Conservation (phyloP, 352 stramenopile species). For the Phytopythium litorale region DNA sequence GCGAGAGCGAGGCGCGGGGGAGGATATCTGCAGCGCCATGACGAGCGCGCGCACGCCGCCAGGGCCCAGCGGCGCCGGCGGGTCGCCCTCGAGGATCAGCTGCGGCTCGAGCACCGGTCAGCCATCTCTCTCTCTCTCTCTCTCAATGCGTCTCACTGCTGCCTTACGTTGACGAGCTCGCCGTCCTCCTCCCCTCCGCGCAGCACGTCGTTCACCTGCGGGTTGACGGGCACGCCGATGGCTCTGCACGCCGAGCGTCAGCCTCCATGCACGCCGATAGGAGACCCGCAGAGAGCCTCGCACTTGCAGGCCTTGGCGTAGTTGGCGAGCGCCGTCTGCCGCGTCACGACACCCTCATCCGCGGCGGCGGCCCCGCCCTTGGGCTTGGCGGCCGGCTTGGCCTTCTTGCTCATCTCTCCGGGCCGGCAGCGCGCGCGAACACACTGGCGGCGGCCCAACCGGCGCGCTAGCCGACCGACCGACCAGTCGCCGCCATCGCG, state of each 20-base stretch:
- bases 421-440: not conserved
- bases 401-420: slow-evolving; percentile 55
- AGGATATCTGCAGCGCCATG: slow-evolving; percentile 84
- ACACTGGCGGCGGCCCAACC: no score
- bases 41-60: slow-evolving; percentile 59
- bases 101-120: slow-evolving; percentile 10
- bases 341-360: slow-evolving; percentile 65
- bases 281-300: not conserved
- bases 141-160: not conserved
- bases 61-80: slow-evolving; percentile 50
- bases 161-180: slow-evolving; percentile 60
- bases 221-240: slow-evolving; percentile 65
- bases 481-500: not conserved
- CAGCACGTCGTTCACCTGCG: slow-evolving; percentile 67
- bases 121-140: not conserved
- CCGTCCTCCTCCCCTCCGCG: slow-evolving; percentile 62
- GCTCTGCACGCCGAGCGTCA: slow-evolving; percentile 21
- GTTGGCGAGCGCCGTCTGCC: slow-evolving; percentile 55
- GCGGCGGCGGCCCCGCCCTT: slow-evolving; percentile 50
- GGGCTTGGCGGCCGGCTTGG: slow-evolving; percentile 24
- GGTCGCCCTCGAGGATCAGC: slow-evolving; percentile 77
- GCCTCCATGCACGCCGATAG: no score
- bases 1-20: slow-evolving; percentile 5
- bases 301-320: slow-evolving; percentile 82
- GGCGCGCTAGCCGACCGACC: not conserved